Evolutionary conservation across 148 eudicot genomes (phyloP).

Genomic region (Silene latifolia): DNA sequence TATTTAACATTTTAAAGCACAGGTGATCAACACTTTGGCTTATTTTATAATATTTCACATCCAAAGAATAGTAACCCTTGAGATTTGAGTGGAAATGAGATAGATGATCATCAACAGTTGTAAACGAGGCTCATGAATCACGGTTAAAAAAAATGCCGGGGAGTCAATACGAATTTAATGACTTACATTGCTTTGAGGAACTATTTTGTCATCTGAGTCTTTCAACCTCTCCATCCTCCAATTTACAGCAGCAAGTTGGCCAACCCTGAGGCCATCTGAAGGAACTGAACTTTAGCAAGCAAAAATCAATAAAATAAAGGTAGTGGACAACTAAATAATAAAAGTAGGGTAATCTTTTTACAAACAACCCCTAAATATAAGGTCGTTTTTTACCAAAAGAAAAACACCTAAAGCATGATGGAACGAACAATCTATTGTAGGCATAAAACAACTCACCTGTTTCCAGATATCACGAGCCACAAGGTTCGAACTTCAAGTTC

Average conservation of each 20-base stretch:
- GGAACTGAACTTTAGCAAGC: slow-evolving; percentile 19
- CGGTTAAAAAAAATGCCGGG: too few relatives aligned
- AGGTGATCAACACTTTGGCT: not conserved
- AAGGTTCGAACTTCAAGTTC: too few relatives aligned
- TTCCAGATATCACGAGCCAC: too few relatives aligned
- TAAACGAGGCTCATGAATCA: too few relatives aligned
- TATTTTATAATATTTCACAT: not conserved
- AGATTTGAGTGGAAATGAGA: not conserved
- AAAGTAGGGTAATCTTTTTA: too few relatives aligned
- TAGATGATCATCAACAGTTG: not conserved
- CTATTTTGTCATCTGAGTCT: slow-evolving; percentile 41
- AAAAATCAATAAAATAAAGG: too few relatives aligned
- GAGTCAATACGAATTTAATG: slow-evolving; percentile 4
- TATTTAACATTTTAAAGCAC: not conserved
- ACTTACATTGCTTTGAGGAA: slow-evolving; percentile 51
- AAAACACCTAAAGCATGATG: too few relatives aligned
- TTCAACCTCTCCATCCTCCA: slow-evolving; percentile 96
- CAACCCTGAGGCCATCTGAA: slow-evolving; percentile 78
- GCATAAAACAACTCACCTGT: too few relatives aligned
- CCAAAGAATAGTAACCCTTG: not conserved
- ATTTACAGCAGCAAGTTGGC: slow-evolving; percentile 79
- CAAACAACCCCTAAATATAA: too few relatives aligned
- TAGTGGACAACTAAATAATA: too few relatives aligned
- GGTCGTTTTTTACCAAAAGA: too few relatives aligned
- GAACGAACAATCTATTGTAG: too few relatives aligned